Percentiles rank a stretch among this genome's conserved stretches.
Conservation (phyloP, 1,284 basidiomycete species). For the Naganishia albida region DNA sequence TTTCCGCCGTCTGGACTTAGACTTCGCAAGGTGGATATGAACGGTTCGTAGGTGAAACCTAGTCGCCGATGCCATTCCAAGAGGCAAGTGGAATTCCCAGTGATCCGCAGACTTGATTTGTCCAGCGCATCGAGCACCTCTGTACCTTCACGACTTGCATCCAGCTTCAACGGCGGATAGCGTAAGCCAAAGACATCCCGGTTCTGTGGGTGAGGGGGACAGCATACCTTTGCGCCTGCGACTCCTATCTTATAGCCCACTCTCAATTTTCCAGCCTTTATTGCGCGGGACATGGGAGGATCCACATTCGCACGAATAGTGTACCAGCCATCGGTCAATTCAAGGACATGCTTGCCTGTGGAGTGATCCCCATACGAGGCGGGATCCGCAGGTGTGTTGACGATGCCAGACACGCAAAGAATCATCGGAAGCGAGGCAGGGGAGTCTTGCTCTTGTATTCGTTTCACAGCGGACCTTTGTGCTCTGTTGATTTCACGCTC, state of each 20-base stretch:
- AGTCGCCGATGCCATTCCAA: slow-evolving; percentile 85
- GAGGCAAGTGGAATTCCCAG: slow-evolving; percentile 81
- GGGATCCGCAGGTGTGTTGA: slow-evolving; percentile 35
- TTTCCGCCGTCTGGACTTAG: slow-evolving; percentile 79
- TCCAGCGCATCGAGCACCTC: slow-evolving; percentile 82
- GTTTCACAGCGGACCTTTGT: slow-evolving; percentile 71
- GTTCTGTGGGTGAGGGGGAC: not conserved
- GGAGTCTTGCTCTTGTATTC: slow-evolving; percentile 65
- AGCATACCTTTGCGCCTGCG: slow-evolving; percentile 72
- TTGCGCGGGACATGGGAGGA: slow-evolving; percentile 68
- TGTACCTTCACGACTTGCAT: slow-evolving; percentile 70
- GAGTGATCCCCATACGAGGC: slow-evolving; percentile 55
- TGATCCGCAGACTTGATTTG: slow-evolving; percentile 65
- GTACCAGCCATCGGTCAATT: slow-evolving; percentile 97
- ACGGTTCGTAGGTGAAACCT: slow-evolving; percentile 65
- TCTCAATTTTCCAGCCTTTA: slow-evolving; percentile 65
- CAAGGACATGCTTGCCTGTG: slow-evolving; percentile 58
- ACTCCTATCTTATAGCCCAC: slow-evolving; percentile 82
- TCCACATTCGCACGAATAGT: slow-evolving; percentile 75
- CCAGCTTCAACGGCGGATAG: slow-evolving; percentile 59
- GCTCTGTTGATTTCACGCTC: slow-evolving; percentile 82
- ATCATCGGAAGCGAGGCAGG: slow-evolving; percentile 69
- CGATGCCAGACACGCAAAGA: slow-evolving; percentile 75
- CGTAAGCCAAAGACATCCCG: not conserved
- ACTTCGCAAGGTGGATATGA: slow-evolving; percentile 74